Base-by-base conservation (phyloP, 116 monocot genomes). In the Posidonia oceanica region DNA sequence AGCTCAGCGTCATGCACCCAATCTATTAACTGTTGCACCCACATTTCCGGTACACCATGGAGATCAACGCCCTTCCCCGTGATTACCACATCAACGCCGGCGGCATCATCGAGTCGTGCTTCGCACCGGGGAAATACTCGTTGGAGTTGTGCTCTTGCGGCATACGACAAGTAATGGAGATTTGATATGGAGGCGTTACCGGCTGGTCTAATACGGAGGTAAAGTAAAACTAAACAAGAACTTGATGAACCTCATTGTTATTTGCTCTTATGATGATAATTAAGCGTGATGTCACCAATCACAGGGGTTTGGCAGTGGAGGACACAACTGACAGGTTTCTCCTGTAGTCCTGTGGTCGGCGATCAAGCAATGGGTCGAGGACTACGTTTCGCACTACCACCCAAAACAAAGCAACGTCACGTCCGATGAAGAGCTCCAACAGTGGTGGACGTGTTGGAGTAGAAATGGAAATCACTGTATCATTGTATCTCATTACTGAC, bases 1-100 rank as follows among this genome's bases (percentile, higher is more conserved):
- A 91, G 42, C 71, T 95, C 39, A 95, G 91, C 69, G 74, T 36
- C 41, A 86, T 95, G 84, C 95, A 95, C 71, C 95, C 91, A 0
- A 83, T 95, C 53, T 78, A 79, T 79, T 84, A 78, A 75, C 80
- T 91, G 3, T 72, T 95, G 29, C 80, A 86, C 73, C 91, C 94
- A 5, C 94, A 94, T 77, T 84, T 84, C 83, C 59, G 91, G 48
- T 91, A 95, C 78, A 95, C 91, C 13, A 36, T 95, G 54, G 77
- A 81, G 70, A 86, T 88, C 79, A 94, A 94, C 42, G 91, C 84
- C 5, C 60, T 88, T 0, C 91, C 91, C 10, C 79, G 94, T 15
- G 78, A 90, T 42, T 69, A 74, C 67, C 81, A 91, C 52, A 87
- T 96, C 78, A 88, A 76, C 56, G 91, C 79, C 36, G 86, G 75